A percentile compares a stretch with the other conserved stretches of the same genome.
Evolutionary conservation across 2,329 filamentous ascomycete species (phyloP).

Genomic region (Penicillium sp.): DNA sequence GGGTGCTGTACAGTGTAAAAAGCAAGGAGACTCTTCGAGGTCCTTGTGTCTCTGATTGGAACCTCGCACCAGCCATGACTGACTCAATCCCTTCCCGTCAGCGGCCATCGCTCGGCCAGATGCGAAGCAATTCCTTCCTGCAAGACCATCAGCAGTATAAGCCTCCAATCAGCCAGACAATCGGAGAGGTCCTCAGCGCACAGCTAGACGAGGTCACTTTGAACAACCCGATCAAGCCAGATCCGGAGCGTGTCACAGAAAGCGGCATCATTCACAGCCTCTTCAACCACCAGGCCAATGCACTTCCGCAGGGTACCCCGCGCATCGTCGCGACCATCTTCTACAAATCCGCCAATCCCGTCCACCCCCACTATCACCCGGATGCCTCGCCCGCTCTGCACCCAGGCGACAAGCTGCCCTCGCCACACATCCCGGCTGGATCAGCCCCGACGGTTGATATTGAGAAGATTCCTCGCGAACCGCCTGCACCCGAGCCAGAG

Average conservation of each 20-base stretch:
- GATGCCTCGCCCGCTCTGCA: slow-evolving; percentile 45
- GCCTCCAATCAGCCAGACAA: slow-evolving; percentile 39
- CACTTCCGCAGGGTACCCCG: slow-evolving; percentile 42
- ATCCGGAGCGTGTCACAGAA: slow-evolving; percentile 46
- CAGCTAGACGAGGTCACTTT: slow-evolving; percentile 35
- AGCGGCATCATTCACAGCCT: slow-evolving; percentile 51
- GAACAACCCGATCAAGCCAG: slow-evolving; percentile 41
- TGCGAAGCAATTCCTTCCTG: slow-evolving; percentile 49
- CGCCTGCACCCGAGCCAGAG: slow-evolving; percentile 56
- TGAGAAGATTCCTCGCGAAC: slow-evolving; percentile 57
- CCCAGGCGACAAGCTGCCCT: slow-evolving; percentile 43
- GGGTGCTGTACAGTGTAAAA: not conserved
- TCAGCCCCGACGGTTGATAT: slow-evolving; percentile 55
- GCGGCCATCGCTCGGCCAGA: slow-evolving; percentile 48
- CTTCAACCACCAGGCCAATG: slow-evolving; percentile 45
- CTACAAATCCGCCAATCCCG: slow-evolving; percentile 49
- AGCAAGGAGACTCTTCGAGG: not conserved
- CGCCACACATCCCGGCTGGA: slow-evolving; percentile 46
- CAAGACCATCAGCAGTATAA: slow-evolving; percentile 54
- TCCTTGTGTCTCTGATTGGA: not conserved
- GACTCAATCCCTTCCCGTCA: slow-evolving; percentile 35
- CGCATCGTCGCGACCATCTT: slow-evolving; percentile 53
- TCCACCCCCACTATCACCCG: slow-evolving; percentile 51
- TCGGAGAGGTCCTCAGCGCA: slow-evolving; percentile 40
- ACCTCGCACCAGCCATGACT: slow-evolving; percentile 26